These are phyloP conservation scores for Talaromyces sp. DNA, from an alignment of 2,329 filamentous ascomycete genomes.

Conservation along the genomic window DNA sequence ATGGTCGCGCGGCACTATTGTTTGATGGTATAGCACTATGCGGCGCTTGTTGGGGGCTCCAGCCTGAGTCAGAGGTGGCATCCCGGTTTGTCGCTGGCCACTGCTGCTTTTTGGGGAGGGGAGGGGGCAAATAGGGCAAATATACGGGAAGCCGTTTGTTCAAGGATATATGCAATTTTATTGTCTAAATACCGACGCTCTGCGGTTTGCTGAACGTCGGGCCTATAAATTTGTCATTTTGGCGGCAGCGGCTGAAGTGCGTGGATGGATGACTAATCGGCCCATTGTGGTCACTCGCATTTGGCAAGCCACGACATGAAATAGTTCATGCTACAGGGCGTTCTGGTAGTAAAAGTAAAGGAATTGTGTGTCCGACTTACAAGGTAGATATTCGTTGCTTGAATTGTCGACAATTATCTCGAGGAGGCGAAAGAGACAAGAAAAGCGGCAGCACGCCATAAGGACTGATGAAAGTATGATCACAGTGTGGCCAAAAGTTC, in stretches of 20 bases:
- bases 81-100: conserved; percentile 11
- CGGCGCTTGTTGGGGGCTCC: conserved; percentile 25
- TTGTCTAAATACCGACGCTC: background rate
- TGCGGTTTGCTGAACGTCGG: background rate
- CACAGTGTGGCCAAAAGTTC: conserved; percentile 2
- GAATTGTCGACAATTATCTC: background rate
- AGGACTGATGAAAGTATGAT: conserved; percentile 9
- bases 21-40: conserved; percentile 57
- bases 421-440: background rate
- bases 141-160: background rate
- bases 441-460: background rate
- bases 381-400: background rate
- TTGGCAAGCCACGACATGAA: background rate
- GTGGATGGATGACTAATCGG: background rate
- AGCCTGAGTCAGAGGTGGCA: conserved; percentile 33
- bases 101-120: background rate
- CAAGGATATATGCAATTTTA: background rate
- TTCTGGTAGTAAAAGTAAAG: background rate
- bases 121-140: background rate
- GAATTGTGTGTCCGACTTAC: background rate
- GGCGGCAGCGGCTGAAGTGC: background rate
- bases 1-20: conserved; percentile 51
- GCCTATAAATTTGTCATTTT: background rate
- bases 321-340: background rate
- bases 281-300: background rate